Evolutionary conservation across 2,329 filamentous ascomycete species (phyloP).

Genomic region (Simplicillium sp.): DNA sequence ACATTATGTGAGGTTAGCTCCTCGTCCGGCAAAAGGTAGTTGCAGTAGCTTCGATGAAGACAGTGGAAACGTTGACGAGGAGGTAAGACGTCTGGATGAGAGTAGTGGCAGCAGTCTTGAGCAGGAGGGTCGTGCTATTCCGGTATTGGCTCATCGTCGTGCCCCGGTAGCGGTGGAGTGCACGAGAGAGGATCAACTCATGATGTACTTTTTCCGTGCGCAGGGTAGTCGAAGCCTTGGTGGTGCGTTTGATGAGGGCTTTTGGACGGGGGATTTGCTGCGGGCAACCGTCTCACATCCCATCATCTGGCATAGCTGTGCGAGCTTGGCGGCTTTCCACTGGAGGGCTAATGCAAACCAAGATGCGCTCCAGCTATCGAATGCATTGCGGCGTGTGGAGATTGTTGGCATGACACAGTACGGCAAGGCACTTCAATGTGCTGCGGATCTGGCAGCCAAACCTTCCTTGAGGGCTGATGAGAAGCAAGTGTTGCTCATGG

Average conservation of each 20-base stretch:
- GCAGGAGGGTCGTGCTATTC: no score
- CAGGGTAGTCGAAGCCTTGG: no score
- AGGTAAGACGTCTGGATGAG: no score
- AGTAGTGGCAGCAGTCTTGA: no score
- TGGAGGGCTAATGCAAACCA: neutral
- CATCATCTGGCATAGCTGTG: neutral
- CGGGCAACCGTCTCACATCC: neutral
- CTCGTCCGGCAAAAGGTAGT: no score
- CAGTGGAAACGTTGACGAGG: no score
- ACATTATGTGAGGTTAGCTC: no score
- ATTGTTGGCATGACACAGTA: neutral
- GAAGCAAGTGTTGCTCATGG: neutral
- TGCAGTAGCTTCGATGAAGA: no score
- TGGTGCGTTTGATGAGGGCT: neutral
- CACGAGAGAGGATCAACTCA: no score
- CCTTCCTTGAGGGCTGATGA: neutral
- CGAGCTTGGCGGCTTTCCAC: neutral
- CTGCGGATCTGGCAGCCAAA: neutral
- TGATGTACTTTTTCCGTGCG: no score
- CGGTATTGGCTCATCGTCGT: no score
- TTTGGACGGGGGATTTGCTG: neutral
- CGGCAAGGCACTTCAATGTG: neutral
- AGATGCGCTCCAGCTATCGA: neutral
- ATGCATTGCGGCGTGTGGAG: neutral
- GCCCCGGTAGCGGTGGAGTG: no score